Conservation (phyloP, 2,329 filamentous ascomycete genomes). For the Coniochaeta hoffmannii region DNA sequence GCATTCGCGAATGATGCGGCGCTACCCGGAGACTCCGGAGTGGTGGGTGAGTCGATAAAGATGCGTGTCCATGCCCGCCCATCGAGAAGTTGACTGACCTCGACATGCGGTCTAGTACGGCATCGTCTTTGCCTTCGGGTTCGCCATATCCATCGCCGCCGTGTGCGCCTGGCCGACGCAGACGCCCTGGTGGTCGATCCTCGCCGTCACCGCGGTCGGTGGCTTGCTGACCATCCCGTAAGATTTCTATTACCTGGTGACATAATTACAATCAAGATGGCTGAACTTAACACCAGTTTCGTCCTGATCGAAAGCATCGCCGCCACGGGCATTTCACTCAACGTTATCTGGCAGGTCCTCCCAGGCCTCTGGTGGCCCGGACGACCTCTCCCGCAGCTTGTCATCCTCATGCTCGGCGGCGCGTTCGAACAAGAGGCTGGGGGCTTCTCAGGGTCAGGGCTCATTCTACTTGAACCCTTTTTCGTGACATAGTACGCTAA, state of each 20-base stretch:
- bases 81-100: neutral
- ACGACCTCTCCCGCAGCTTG: conserved; percentile 16
- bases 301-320: conserved; percentile 37
- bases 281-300: too few relatives aligned
- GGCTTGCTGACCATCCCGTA: conserved; percentile 36
- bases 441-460: too few relatives aligned
- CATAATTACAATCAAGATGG: too few relatives aligned
- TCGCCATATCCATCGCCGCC: conserved; percentile 34
- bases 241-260: too few relatives aligned
- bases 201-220: conserved; percentile 37
- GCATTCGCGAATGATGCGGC: conserved; percentile 33
- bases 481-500: conserved; percentile 34
- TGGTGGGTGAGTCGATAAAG: conserved; percentile 30
- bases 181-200: conserved; percentile 30
- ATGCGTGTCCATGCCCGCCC: neutral
- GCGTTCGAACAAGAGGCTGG: conserved; percentile 12
- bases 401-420: conserved; percentile 23
- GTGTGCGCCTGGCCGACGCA: conserved; percentile 37
- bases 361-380: conserved; percentile 18
- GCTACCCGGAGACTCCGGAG: conserved; percentile 38
- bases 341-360: conserved; percentile 43
- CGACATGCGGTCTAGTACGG: conserved; percentile 18
- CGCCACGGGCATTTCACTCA: conserved; percentile 31
- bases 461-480: conserved; percentile 30
- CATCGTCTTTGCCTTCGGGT: conserved; percentile 32